phyloP scores from a whole-genome alignment of 169 alveolate species.

The Cryptosporidium andersoni region DNA sequence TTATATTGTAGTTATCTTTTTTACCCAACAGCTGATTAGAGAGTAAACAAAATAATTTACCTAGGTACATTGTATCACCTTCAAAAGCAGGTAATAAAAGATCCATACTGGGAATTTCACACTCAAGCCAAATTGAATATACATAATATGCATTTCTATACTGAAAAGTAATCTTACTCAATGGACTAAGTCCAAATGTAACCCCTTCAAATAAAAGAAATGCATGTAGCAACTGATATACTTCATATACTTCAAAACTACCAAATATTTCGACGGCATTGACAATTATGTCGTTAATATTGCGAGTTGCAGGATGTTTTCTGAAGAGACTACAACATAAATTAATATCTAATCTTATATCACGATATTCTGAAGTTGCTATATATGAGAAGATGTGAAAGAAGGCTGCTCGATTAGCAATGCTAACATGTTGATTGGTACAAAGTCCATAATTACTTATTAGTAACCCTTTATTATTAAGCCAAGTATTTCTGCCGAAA shows the following conservation, averaged over 20 bases:
- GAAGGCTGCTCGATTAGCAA: conserved; percentile 47
- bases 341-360: neutral
- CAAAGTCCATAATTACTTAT: neutral
- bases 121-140: neutral
- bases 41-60: conserved; percentile 1
- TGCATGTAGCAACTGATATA: conserved; percentile 16
- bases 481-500: no score
- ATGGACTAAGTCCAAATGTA: neutral
- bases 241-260: conserved; percentile 12
- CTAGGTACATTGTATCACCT: neutral
- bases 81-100: conserved; percentile 1
- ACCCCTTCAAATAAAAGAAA: neutral
- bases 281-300: neutral
- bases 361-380: neutral
- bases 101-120: neutral
- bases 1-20: neutral
- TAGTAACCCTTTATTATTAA: neutral
- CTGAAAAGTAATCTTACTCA: neutral
- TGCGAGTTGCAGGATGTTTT: neutral
- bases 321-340: neutral
- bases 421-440: neutral
- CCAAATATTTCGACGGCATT: neutral
- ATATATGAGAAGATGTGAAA: conserved; percentile 11
- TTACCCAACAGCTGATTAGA: neutral
- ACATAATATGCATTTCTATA: neutral